Evolutionary conservation across 176 grass and related monocot species (phyloP).

Genomic region (Triticum monococcum): DNA sequence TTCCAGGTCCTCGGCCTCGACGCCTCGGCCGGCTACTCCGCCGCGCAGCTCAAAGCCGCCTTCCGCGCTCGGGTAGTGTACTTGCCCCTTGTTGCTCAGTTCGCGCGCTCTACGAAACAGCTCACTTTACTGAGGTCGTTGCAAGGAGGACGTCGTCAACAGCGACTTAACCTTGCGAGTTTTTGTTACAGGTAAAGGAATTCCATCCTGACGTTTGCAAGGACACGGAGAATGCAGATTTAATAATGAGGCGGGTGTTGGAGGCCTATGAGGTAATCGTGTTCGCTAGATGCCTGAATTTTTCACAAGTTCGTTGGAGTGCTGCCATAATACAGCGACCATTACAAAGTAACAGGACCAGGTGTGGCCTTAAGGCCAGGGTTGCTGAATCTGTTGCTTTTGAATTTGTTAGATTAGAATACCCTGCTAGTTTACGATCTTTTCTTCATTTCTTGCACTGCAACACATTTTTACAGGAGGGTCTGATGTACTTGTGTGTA

Average conservation of each 20-base stretch:
- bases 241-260: conserved; percentile 49
- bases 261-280: conserved; percentile 51
- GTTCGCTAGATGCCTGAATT: neutral
- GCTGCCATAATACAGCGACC: neutral
- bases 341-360: neutral
- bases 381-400: neutral
- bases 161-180: neutral
- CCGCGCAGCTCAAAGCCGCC: conserved; percentile 55
- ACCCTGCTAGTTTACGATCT: neutral
- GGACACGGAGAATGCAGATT: conserved; percentile 44
- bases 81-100: no score
- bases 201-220: conserved; percentile 62
- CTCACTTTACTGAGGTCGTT: neutral
- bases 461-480: neutral
- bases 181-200: conserved; percentile 51
- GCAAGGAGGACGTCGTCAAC: neutral
- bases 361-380: neutral
- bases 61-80: conserved; percentile 51
- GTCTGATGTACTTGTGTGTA: neutral
- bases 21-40: conserved; percentile 30
- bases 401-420: neutral
- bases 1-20: conserved; percentile 55
- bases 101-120: no score
- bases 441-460: neutral
- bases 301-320: neutral